Conservation (phyloP, 73 alveolate genomes). For the Tetrahymena malaccensis region DNA sequence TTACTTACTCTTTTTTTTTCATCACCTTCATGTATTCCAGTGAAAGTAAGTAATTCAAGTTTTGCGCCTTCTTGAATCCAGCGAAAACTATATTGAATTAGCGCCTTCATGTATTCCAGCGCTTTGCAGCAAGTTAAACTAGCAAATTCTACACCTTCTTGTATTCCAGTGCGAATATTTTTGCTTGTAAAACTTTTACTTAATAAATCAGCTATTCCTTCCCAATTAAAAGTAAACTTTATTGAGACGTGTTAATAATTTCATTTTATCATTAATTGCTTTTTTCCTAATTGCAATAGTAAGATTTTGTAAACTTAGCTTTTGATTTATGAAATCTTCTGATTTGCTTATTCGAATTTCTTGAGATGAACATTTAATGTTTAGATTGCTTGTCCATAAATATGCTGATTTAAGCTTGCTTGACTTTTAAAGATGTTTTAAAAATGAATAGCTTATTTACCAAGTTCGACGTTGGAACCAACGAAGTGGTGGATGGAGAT, state of each 20-base stretch:
- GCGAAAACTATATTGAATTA: not conserved
- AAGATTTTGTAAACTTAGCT: not conserved
- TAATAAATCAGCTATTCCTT: not conserved
- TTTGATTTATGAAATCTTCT: not conserved
- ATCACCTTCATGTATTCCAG: not conserved
- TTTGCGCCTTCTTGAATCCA: not conserved
- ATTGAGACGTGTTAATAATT: not conserved
- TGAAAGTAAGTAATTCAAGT: not conserved
- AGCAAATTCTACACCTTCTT: not conserved
- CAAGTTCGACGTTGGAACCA: slow-evolving; percentile 86
- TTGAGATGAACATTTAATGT: not conserved
- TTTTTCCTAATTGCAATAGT: not conserved
- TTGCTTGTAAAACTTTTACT: not conserved
- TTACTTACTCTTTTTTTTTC: not conserved
- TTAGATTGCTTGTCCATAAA: not conserved
- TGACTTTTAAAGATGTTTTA: not conserved
- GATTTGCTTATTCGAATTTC: not conserved
- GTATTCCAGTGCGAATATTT: not conserved
- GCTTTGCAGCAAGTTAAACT: not conserved
- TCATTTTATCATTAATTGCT: not conserved
- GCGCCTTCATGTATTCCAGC: not conserved
- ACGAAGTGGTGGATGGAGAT: slow-evolving; percentile 71
- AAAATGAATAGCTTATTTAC: slow-evolving; percentile 14
- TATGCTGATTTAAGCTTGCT: not conserved
- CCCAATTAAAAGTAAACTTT: too few relatives aligned